Conservation (phyloP, 2,329 filamentous ascomycete genomes). For the Rutstroemia sp. region DNA sequence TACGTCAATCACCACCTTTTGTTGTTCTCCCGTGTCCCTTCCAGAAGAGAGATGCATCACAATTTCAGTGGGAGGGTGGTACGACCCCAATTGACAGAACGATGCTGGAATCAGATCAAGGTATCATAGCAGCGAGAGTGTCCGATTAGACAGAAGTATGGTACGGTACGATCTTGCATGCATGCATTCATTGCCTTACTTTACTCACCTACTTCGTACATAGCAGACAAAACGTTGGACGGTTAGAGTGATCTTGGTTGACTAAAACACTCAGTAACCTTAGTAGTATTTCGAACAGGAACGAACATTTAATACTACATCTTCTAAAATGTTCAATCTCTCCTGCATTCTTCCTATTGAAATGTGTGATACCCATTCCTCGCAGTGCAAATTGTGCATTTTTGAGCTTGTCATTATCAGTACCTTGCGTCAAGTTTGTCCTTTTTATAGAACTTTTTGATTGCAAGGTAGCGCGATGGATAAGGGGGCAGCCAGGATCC, state of each 20-base stretch:
- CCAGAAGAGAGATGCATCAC: neutral
- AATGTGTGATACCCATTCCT: constrained; percentile 17
- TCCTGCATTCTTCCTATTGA: constrained; percentile 21
- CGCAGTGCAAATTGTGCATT: constrained; percentile 20
- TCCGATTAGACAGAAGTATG: neutral
- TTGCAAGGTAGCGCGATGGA: constrained; percentile 23
- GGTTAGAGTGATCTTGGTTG: neutral
- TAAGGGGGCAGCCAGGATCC: constrained; percentile 17
- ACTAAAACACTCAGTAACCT: no score
- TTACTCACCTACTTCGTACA: neutral
- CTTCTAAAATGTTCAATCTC: constrained; percentile 13
- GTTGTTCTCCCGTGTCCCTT: neutral
- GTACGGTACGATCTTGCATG: constrained; percentile 2
- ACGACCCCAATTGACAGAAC: neutral
- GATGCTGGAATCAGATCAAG: neutral
- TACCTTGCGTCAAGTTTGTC: constrained; percentile 21
- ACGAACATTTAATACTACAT: neutral
- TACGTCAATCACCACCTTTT: no score
- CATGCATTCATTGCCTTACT: neutral
- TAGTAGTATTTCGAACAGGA: neutral
- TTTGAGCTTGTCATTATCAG: constrained; percentile 11
- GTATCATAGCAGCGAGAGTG: neutral
- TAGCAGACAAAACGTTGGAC: neutral
- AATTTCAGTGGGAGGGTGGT: no score
- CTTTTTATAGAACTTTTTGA: constrained; percentile 27